Evolutionary conservation across 139 green algal species (phyloP).

Genomic region (Coelastrella sp.): DNA sequence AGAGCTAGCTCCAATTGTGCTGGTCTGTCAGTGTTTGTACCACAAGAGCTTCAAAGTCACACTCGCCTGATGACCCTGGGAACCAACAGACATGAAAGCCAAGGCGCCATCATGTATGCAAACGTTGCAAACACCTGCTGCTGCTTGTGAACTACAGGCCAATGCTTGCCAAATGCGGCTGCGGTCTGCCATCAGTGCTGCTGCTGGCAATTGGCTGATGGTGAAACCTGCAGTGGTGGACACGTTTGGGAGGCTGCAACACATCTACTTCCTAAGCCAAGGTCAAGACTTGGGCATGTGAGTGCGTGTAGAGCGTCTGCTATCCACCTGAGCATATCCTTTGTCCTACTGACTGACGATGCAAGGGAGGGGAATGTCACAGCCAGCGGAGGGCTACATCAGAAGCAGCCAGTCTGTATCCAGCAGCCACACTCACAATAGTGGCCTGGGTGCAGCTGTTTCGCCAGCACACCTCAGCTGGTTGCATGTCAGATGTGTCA

Average conservation of each 20-base stretch:
- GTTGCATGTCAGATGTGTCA: too few species aligned
- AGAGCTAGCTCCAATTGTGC: neutral
- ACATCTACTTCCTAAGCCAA: constrained; percentile 86
- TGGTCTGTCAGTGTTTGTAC: too few species aligned
- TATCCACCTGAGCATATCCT: too few species aligned
- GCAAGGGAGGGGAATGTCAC: too few species aligned
- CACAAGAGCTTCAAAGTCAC: too few species aligned
- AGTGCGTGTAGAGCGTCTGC: neutral
- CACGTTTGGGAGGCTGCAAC: constrained; percentile 67
- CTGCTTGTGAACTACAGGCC: neutral
- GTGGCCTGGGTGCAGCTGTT: neutral
- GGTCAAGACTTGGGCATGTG: constrained; percentile 72
- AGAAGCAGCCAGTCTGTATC: neutral
- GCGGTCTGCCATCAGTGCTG: neutral
- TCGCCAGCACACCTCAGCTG: neutral
- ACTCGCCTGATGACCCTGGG: too few species aligned
- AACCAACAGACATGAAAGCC: too few species aligned
- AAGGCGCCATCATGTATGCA: neutral
- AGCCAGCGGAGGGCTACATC: too few species aligned
- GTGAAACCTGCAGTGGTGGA: neutral
- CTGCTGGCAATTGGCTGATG: neutral
- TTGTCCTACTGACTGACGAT: too few species aligned
- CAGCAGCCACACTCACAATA: neutral
- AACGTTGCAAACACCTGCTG: neutral
- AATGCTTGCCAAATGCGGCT: neutral